A percentile compares a stretch with the other conserved stretches of the same genome.
Evolutionary conservation across 2,329 filamentous ascomycete species (phyloP).

Genomic region (Cordyceps tenuipes): DNA sequence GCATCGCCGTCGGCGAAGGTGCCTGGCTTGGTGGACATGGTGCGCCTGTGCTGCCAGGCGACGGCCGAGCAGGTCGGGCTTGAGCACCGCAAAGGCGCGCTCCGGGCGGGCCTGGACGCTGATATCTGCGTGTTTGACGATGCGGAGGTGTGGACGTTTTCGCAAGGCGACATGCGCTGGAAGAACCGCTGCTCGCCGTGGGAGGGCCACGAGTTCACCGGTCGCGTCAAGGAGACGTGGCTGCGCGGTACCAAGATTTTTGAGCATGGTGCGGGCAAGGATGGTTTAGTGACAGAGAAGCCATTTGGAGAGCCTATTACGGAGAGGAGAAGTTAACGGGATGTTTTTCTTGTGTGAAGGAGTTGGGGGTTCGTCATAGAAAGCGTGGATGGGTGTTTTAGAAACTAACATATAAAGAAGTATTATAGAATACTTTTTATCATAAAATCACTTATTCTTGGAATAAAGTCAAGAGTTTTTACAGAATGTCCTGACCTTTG

Average conservation of each 20-base stretch:
- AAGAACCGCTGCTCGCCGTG: constrained; percentile 89
- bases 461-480: too few species aligned
- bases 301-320: constrained; percentile 49
- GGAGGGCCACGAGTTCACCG: constrained; percentile 69
- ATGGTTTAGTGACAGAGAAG: constrained; percentile 40
- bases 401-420: background rate
- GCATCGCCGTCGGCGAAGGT: constrained; percentile 26
- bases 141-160: constrained; percentile 64
- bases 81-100: constrained; percentile 66
- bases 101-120: constrained; percentile 75
- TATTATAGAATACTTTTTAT: too few species aligned
- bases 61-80: constrained; percentile 86
- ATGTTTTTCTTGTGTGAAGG: constrained; percentile 2
- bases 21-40: constrained; percentile 64
- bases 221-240: constrained; percentile 80
- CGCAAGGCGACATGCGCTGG: constrained; percentile 78
- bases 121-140: constrained; percentile 93
- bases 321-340: constrained; percentile 41
- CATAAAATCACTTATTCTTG: too few species aligned
- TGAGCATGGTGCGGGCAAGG: constrained; percentile 46
- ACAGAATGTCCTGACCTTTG: background rate
- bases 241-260: constrained; percentile 70
- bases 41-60: constrained; percentile 75
- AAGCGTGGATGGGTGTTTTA: background rate
- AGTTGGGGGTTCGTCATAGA: background rate